Conservation (phyloP, 495 filamentous ascomycete genomes). For the Bathelium albidoporum region DNA sequence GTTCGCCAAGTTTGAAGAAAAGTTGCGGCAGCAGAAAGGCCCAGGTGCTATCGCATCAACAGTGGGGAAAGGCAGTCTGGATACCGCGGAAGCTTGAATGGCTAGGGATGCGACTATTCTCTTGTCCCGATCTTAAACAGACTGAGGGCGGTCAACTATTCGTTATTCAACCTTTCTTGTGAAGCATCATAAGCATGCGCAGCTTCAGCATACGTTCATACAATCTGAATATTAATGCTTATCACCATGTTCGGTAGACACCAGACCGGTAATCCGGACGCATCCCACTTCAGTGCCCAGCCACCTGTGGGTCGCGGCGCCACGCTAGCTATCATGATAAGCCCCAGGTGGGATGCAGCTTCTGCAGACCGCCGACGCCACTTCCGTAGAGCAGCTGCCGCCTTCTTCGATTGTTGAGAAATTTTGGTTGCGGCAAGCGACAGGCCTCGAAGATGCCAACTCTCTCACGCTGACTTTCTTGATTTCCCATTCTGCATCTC, state of each 20-base stretch:
- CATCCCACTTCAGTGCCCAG: no score
- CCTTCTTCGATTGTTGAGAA: slow-evolving; percentile 3
- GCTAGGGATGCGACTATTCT: background rate
- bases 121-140: background rate
- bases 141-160: background rate
- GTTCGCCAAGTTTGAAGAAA: slow-evolving; percentile 95
- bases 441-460: background rate
- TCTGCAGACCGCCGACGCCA: slow-evolving; percentile 2
- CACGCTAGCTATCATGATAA: no score
- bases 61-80: slow-evolving; percentile 54
- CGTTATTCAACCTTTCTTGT: no score
- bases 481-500: background rate
- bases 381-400: background rate
- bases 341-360: background rate
- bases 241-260: no score
- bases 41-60: slow-evolving; percentile 47
- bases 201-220: background rate
- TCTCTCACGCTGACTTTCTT: background rate
- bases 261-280: no score
- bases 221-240: background rate
- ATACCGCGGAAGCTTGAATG: slow-evolving; percentile 44
- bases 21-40: slow-evolving; percentile 67
- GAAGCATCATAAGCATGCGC: background rate
- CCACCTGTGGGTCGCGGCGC: no score
- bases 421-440: background rate